Evolutionary conservation across 192 early-diverging fungal species (phyloP).

Genomic region (Spinellus fusiger): DNA sequence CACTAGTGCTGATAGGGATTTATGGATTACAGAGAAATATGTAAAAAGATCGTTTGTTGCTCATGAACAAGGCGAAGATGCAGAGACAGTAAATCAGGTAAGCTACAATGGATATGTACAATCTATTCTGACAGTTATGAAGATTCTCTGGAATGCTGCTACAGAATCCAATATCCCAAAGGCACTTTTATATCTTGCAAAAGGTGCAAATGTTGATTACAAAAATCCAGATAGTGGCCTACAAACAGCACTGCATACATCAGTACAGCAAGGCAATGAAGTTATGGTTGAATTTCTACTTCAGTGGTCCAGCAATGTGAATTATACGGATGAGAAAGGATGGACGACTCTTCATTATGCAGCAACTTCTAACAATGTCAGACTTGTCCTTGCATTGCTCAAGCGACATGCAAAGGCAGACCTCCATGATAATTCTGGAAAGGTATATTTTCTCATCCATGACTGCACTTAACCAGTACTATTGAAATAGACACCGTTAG

Average conservation of each 20-base stretch:
- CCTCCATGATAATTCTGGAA: conserved; percentile 61
- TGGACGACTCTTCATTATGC: conserved; percentile 73
- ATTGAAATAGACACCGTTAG: conserved; percentile 40
- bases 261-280: conserved; percentile 58
- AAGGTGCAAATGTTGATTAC: conserved; percentile 66
- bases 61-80: conserved; percentile 25
- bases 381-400: conserved; percentile 61
- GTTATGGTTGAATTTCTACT: conserved; percentile 73
- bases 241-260: conserved; percentile 64
- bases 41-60: conserved; percentile 47
- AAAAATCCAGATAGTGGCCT: conserved; percentile 52
- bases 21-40: conserved; percentile 67
- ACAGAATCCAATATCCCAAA: conserved; percentile 47
- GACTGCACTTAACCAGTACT: too few relatives aligned
- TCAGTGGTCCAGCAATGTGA: conserved; percentile 71
- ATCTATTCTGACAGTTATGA: neutral
- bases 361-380: conserved; percentile 61
- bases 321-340: conserved; percentile 55
- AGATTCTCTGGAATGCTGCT: conserved; percentile 57
- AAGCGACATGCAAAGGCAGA: conserved; percentile 71
- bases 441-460: conserved; percentile 37
- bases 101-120: neutral
- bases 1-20: conserved; percentile 46
- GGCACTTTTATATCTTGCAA: conserved; percentile 57
- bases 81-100: conserved; percentile 20